A percentile compares a stretch with the other conserved stretches of the same genome.
phyloP scores from a whole-genome alignment of 176 grass and related monocot species.

The Dendrocalamus sinicus region DNA sequence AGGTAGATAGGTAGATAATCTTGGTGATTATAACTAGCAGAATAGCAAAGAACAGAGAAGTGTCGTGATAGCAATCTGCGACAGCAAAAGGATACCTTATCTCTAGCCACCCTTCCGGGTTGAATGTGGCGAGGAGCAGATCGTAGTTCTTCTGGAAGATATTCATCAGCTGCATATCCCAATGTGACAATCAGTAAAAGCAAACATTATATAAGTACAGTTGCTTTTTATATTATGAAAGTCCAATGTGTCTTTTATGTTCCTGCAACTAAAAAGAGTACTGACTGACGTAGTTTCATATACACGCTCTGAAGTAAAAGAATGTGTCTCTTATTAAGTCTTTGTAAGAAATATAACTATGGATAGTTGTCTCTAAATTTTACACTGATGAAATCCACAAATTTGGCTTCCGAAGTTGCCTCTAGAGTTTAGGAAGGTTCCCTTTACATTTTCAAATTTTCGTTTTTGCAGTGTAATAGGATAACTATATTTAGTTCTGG shows the following conservation, averaged over 20 bases:
- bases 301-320: neutral
- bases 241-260: neutral
- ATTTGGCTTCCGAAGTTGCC: neutral
- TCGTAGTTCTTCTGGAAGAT: slow-evolving; percentile 89
- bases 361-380: neutral
- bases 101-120: slow-evolving; percentile 93
- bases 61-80: neutral
- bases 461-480: neutral
- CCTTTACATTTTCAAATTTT: neutral
- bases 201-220: neutral
- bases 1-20: neutral
- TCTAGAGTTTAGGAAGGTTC: neutral
- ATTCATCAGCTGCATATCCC: slow-evolving; percentile 69
- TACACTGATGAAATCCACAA: neutral
- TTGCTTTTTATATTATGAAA: neutral
- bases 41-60: neutral
- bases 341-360: neutral
- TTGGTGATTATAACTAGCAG: neutral
- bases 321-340: neutral
- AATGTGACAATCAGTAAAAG: neutral
- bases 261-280: neutral
- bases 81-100: slow-evolving; percentile 89
- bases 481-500: neutral
- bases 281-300: neutral
- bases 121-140: slow-evolving; percentile 85